Base-by-base conservation (phyloP, 345 rosid genomes). In the Turnera subulata region DNA sequence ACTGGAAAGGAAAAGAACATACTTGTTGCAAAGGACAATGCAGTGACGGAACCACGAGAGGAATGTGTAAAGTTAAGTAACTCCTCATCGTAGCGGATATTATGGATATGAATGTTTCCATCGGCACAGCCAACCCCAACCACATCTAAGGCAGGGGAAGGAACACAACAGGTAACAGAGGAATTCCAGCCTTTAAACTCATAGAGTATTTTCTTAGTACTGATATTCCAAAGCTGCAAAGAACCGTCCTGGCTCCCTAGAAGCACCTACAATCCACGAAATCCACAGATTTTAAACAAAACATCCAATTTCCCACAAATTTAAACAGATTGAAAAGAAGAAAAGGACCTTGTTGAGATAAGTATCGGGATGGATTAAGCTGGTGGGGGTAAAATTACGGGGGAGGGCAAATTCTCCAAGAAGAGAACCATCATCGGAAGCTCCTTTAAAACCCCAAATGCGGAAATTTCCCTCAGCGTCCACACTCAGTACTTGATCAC, bases 141-240 rank as follows among this genome's bases (percentile, higher is more conserved):
- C 52, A 93, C 91, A 85, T 93, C 99, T 35, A 93, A 72, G 17
- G 99, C 97, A 51, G 99, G 97, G 35, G 99, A 93, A 3, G 99
- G 82, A 50, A 87, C 88, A 74, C 91, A 89, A 62, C 86, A 70
- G 69, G 83, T 65, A 58, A 93, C 61, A 49, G 90, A 61, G 1
- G 94, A 89, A 59, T 72, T 76, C 97, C 97, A 89, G 52, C 94
- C 94, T 74, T 78, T 81, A 56, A 93, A 89, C 63, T 89, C 84
- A 65, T 73, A 87, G 26, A 93, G 69, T 66, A 76, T 87, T 72
- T 82, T 89, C 78, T 82, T 89, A 24, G 99, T 83, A 68, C 89
- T 93, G 23, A 89, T 77, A 62, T 93, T 93, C 99, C 97, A 93
- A 60, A 89, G 90, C 83, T 89, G 97, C 73, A 93, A 64, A 10